These are phyloP conservation scores for Alternaria metachromatica DNA, from an alignment of 2,329 filamentous ascomycete species.

Conservation along the genomic window DNA sequence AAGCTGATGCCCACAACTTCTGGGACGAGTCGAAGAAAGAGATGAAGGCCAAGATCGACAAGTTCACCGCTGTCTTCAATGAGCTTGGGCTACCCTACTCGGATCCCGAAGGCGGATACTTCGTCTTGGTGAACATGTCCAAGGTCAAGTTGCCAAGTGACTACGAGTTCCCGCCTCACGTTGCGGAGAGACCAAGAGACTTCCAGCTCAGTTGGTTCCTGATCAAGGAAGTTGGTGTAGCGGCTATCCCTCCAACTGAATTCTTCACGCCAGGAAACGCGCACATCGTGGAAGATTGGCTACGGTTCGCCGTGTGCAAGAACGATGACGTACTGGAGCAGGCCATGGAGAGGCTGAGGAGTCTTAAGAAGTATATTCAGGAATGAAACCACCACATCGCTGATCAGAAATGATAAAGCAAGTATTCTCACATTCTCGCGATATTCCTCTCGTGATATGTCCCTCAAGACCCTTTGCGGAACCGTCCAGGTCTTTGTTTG, in stretches of 20 bases:
- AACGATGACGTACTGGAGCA: constrained; percentile 74
- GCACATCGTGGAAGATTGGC: constrained; percentile 87
- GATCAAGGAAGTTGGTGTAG: constrained; percentile 94
- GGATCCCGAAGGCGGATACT: constrained; percentile 95
- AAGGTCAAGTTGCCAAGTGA: constrained; percentile 83
- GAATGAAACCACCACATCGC: constrained; percentile 10
- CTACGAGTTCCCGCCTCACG: constrained; percentile 89
- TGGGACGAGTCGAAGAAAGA: constrained; percentile 84
- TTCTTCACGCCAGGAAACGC: constrained; percentile 90
- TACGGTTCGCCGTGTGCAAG: constrained; percentile 97
- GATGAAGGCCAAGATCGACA: constrained; percentile 88
- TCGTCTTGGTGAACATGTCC: constrained; percentile 91
- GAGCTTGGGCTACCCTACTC: constrained; percentile 69
- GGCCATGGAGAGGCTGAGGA: constrained; percentile 58
- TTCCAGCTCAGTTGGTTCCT: constrained; percentile 97
- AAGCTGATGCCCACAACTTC: constrained; percentile 84
- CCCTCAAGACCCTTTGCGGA: background rate
- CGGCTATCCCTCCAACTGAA: constrained; percentile 94
- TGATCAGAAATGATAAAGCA: background rate
- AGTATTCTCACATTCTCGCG: background rate
- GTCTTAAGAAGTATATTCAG: constrained; percentile 58
- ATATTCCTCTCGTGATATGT: background rate
- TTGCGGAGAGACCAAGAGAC: constrained; percentile 83
- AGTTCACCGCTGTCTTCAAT: constrained; percentile 73
- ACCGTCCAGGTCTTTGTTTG: background rate